These are phyloP conservation scores for Colletotrichum sp. DNA, from an alignment of 2,329 filamentous ascomycete species.

Conservation along the genomic window DNA sequence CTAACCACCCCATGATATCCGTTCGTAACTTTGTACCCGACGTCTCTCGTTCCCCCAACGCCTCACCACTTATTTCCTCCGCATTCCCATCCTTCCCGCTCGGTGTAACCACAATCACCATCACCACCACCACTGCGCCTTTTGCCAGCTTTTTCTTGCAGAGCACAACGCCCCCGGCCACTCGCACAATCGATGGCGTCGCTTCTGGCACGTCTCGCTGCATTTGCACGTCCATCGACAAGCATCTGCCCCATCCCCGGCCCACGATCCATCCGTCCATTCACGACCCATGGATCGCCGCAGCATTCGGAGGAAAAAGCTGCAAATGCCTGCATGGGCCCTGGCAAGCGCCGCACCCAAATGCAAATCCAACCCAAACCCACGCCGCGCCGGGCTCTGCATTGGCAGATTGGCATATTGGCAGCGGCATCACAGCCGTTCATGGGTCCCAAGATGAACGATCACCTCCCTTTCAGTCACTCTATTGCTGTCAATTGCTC, in stretches of 20 bases:
- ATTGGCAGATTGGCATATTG: constrained; percentile 2
- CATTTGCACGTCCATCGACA: background rate
- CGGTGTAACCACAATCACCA: background rate
- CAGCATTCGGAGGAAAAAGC: background rate
- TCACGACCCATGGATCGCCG: background rate
- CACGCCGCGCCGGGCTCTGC: background rate
- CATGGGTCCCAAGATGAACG: background rate
- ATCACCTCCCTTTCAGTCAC: constrained; percentile 11
- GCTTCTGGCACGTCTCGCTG: background rate
- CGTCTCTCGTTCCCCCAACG: background rate
- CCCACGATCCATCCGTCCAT: background rate
- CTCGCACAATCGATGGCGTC: background rate
- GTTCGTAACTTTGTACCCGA: background rate
- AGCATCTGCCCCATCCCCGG: background rate
- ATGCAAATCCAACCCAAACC: background rate
- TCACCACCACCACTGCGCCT: background rate
- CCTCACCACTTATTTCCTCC: background rate
- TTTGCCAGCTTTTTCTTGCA: background rate
- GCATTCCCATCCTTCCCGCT: background rate
- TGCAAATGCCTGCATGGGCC: background rate
- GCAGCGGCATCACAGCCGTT: constrained; percentile 4
- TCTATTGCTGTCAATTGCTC: background rate
- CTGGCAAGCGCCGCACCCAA: constrained; percentile 9
- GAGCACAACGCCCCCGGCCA: background rate
- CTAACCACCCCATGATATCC: background rate